Evolutionary conservation across 1,139 yeast species (phyloP).

Genomic region (Debaryomyces singareniensis): DNA sequence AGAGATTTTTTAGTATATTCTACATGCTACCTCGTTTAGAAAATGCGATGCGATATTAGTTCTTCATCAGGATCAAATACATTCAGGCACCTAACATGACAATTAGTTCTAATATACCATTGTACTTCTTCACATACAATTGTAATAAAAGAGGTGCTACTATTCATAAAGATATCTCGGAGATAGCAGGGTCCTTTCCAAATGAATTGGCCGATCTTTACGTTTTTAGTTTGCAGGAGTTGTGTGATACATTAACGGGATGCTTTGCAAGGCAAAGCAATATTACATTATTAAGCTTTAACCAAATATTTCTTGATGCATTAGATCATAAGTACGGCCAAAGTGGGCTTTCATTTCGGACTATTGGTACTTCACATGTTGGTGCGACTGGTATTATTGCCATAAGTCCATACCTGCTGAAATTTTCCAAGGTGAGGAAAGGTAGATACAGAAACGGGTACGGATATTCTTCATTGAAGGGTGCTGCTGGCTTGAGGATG

Average conservation of each 20-base stretch:
- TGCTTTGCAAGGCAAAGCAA: constrained; percentile 38
- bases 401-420: constrained; percentile 39
- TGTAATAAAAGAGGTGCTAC: constrained; percentile 25
- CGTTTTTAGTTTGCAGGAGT: constrained; percentile 72
- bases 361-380: constrained; percentile 39
- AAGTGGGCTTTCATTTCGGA: constrained; percentile 28
- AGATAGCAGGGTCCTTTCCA: constrained; percentile 25
- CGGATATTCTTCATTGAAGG: constrained; percentile 61
- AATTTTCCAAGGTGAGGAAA: constrained; percentile 19
- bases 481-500: constrained; percentile 61
- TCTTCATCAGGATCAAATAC: too few relatives aligned
- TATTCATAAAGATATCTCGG: constrained; percentile 17
- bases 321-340: constrained; percentile 27
- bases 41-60: too few relatives aligned
- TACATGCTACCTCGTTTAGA: too few relatives aligned
- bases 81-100: not conserved
- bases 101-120: constrained; percentile 6
- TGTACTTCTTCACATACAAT: constrained; percentile 36
- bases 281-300: constrained; percentile 33
- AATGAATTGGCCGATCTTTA: constrained; percentile 36
- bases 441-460: constrained; percentile 50
- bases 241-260: constrained; percentile 61
- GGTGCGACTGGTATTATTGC: constrained; percentile 68
- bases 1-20: too few relatives aligned
- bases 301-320: constrained; percentile 33